phyloP scores from a whole-genome alignment of 768 basidiomycete species.

The Amanita molliuscula region DNA sequence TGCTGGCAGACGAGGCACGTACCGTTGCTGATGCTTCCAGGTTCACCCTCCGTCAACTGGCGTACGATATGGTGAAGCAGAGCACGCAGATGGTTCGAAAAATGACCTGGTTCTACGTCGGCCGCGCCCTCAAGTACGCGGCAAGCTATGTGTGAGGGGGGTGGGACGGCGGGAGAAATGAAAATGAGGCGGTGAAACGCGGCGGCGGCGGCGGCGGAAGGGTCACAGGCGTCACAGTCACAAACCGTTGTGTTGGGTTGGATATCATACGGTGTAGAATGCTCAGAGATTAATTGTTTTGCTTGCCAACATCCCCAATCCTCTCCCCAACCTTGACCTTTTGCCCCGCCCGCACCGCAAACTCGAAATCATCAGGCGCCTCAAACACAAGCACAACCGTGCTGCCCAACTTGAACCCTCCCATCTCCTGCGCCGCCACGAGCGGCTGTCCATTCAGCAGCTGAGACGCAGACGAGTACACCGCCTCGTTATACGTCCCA shows the following conservation, averaged over 20 bases:
- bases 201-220: neutral
- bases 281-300: neutral
- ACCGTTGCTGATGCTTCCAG: neutral
- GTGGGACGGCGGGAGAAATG: neutral
- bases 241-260: neutral
- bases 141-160: constrained; percentile 1
- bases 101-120: constrained; percentile 4
- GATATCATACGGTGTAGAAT: too few relatives aligned
- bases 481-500: constrained; percentile 87
- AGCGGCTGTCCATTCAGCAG: constrained; percentile 86
- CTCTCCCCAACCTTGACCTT: constrained; percentile 82
- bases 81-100: constrained; percentile 1
- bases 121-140: neutral
- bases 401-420: constrained; percentile 90
- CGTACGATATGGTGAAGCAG: constrained; percentile 2
- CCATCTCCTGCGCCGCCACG: constrained; percentile 87
- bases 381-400: constrained; percentile 97
- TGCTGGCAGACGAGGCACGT: neutral
- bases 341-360: constrained; percentile 65
- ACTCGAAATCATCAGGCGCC: constrained; percentile 78
- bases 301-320: constrained; percentile 49
- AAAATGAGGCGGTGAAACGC: neutral
- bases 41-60: neutral
- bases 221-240: neutral
- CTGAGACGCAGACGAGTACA: constrained; percentile 77